Conservation (phyloP, 1,284 basidiomycete species). For the Pholiota adiposa region DNA sequence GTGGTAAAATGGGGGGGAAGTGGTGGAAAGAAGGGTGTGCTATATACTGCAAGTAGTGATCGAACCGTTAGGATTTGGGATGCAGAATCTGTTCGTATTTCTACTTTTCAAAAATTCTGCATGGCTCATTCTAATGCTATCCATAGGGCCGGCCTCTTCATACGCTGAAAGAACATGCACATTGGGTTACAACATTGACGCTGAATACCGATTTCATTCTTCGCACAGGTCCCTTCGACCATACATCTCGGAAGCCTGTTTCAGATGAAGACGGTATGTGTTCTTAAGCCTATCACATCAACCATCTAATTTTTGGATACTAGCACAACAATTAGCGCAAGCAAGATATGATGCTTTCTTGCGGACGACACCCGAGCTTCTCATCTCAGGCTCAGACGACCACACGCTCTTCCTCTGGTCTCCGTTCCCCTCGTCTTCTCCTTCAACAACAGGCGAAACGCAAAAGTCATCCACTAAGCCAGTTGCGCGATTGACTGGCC, state of each 20-base stretch:
- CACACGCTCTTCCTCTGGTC: slow-evolving; percentile 96
- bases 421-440: slow-evolving; percentile 55
- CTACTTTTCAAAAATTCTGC: background rate
- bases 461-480: slow-evolving; percentile 72
- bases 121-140: background rate
- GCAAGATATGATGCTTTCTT: slow-evolving; percentile 76
- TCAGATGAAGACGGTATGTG: slow-evolving; percentile 79
- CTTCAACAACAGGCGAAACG: slow-evolving; percentile 34
- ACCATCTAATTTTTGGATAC: background rate
- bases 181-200: slow-evolving; percentile 97
- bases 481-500: slow-evolving; percentile 87
- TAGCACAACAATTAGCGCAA: slow-evolving; percentile 77
- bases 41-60: slow-evolving; percentile 96
- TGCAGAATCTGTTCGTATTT: slow-evolving; percentile 66
- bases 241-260: slow-evolving; percentile 75
- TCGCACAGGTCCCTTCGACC: slow-evolving; percentile 94
- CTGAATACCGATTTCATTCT: slow-evolving; percentile 95
- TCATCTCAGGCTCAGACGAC: slow-evolving; percentile 95
- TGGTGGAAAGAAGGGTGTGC: slow-evolving; percentile 71
- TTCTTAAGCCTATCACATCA: slow-evolving; percentile 1
- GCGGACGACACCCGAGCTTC: slow-evolving; percentile 74
- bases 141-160: slow-evolving; percentile 66
- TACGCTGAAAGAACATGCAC: slow-evolving; percentile 90
- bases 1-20: slow-evolving; percentile 95
- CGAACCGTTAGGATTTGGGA: slow-evolving; percentile 95